These are phyloP conservation scores for Xylariaceae sp. DNA, from an alignment of 2,329 filamentous ascomycete genomes.

Conservation along the genomic window DNA sequence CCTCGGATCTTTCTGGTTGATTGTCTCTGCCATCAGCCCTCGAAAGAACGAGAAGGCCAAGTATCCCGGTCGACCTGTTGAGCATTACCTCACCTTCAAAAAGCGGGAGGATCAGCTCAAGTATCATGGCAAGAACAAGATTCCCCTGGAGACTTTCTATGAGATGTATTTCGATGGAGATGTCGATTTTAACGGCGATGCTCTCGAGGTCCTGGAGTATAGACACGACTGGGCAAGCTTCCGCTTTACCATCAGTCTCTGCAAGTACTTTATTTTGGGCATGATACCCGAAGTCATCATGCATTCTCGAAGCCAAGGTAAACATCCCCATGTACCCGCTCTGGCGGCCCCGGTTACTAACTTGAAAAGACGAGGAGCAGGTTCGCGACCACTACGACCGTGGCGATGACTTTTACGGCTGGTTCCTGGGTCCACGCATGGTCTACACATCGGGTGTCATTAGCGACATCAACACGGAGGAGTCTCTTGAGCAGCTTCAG, in stretches of 20 bases:
- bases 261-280: conserved; percentile 82
- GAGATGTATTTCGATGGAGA: conserved; percentile 97
- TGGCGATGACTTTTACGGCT: conserved; percentile 96
- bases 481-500: conserved; percentile 89
- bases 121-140: conserved; percentile 74
- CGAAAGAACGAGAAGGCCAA: conserved; percentile 90
- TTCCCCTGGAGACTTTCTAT: conserved; percentile 89
- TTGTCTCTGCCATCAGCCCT: conserved; percentile 74
- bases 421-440: conserved; percentile 98
- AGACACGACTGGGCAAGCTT: conserved; percentile 97
- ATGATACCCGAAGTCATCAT: conserved; percentile 89
- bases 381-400: conserved; percentile 97
- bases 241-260: conserved; percentile 78
- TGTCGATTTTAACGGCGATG: conserved; percentile 93
- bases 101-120: conserved; percentile 55
- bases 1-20: conserved; percentile 75
- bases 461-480: conserved; percentile 79
- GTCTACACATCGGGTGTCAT: conserved; percentile 97
- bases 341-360: conserved; percentile 11
- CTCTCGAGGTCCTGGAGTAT: conserved; percentile 84
- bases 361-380: conserved; percentile 78
- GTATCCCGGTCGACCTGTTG: conserved; percentile 79
- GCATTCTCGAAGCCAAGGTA: conserved; percentile 85
- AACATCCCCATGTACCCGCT: conserved; percentile 23
- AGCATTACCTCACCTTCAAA: conserved; percentile 86